Evolutionary conservation across 225 moss, liverwort and hornwort species (phyloP).

Genomic region (Marchantia paleacea): DNA sequence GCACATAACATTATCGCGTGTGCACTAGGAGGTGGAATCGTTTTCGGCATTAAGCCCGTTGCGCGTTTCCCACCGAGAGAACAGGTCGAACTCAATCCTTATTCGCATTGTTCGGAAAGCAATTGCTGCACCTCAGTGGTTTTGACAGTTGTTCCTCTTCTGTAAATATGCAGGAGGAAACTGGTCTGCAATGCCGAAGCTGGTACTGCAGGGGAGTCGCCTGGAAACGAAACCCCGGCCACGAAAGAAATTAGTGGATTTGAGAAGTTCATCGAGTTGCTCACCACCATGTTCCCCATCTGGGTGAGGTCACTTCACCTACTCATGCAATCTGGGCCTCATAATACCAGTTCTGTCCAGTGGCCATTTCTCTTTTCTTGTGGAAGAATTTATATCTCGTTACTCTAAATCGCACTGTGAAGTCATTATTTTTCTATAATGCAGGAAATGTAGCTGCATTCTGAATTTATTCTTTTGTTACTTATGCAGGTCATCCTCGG

Average conservation of each 20-base stretch:
- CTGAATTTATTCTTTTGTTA: not conserved
- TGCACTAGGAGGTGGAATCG: too few species aligned
- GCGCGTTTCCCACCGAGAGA: too few species aligned
- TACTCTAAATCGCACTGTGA: too few species aligned
- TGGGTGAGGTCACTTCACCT: constrained; percentile 53
- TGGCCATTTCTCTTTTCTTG: not conserved
- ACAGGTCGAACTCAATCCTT: too few species aligned
- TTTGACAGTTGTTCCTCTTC: not conserved
- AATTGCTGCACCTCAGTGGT: not conserved
- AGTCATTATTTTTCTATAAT: not conserved
- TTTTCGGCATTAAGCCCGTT: too few species aligned
- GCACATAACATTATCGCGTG: not conserved
- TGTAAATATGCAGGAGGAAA: constrained; percentile 33
- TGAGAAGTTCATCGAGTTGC: constrained; percentile 88
- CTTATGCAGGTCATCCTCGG: constrained; percentile 64
- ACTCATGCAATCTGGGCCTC: too few species aligned
- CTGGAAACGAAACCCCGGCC: constrained; percentile 33
- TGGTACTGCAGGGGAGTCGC: constrained; percentile 41
- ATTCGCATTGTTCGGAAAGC: too few species aligned
- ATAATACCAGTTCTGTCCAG: not conserved
- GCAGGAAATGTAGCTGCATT: not conserved
- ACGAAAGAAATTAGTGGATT: constrained; percentile 54
- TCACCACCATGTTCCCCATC: constrained; percentile 95
- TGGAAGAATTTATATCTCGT: too few species aligned
- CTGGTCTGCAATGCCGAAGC: constrained; percentile 65